A percentile compares a stretch with the other conserved stretches of the same genome.
Evolutionary conservation across 768 basidiomycete genomes (phyloP).

Genomic region (Podaxis carcinomalis): DNA sequence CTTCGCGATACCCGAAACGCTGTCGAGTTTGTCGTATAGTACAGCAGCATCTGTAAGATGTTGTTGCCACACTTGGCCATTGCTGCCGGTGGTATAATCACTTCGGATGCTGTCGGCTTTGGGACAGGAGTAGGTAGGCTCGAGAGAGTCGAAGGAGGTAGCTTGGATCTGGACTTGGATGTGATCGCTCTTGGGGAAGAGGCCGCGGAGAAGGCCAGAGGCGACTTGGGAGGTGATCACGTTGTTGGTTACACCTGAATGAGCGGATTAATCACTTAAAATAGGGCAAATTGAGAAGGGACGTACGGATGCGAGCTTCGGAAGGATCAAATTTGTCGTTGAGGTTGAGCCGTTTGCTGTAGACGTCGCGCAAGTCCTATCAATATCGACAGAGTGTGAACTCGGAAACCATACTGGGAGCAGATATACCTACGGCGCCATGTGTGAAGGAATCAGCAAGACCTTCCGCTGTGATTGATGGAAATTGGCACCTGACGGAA

Average conservation of each 20-base stretch:
- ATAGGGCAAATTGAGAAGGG: background rate
- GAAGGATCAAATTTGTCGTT: constrained; percentile 25
- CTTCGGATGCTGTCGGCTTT: constrained; percentile 28
- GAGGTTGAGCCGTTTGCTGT: constrained; percentile 37
- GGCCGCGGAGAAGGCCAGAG: constrained; percentile 37
- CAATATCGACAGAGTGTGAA: background rate
- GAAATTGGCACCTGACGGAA: constrained; percentile 39
- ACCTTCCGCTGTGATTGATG: constrained; percentile 42
- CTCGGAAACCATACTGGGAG: background rate
- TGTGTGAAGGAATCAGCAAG: constrained; percentile 40
- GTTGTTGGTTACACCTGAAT: constrained; percentile 46
- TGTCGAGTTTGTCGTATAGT: constrained; percentile 39
- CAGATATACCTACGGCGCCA: constrained; percentile 28
- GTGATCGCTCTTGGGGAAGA: constrained; percentile 36
- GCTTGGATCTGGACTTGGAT: constrained; percentile 35
- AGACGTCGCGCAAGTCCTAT: constrained; percentile 41
- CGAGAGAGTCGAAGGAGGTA: constrained; percentile 40
- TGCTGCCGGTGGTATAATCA: constrained; percentile 33
- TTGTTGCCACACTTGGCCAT: constrained; percentile 33
- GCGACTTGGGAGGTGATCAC: constrained; percentile 51
- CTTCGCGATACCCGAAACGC: constrained; percentile 35
- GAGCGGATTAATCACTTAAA: background rate
- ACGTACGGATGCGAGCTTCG: constrained; percentile 33
- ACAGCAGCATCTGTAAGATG: constrained; percentile 33
- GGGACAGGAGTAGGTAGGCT: constrained; percentile 41